Conservation (phyloP, 78 protist species). For the Anaeramoeba ignava region DNA sequence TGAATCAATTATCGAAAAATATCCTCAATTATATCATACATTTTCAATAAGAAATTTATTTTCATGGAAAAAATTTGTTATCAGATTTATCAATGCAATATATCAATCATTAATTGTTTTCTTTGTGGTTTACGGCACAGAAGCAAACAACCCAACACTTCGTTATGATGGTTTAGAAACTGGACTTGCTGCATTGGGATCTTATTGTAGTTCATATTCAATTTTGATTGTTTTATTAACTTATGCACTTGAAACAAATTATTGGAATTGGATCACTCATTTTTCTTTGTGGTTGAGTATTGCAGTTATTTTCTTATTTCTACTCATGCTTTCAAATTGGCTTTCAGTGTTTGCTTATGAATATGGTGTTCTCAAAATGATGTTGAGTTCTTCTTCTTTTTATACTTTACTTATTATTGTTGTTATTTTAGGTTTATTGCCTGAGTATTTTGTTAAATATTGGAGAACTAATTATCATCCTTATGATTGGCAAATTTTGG, state of each 20-base stretch:
- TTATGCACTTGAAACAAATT: neutral
- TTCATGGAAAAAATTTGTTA: neutral
- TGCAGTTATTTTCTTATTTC: neutral
- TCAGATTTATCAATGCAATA: neutral
- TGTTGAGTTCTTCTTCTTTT: neutral
- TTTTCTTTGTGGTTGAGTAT: neutral
- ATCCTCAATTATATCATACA: neutral
- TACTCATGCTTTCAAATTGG: neutral
- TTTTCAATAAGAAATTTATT: neutral
- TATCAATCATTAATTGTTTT: neutral
- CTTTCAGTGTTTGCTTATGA: neutral
- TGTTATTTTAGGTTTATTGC: neutral
- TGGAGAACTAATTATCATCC: neutral
- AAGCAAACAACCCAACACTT: neutral
- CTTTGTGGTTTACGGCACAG: neutral
- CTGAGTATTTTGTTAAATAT: neutral
- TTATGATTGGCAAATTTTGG: neutral
- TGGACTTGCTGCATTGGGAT: neutral
- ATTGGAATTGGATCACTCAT: neutral
- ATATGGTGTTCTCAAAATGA: neutral
- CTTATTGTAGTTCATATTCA: neutral
- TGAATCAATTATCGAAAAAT: neutral
- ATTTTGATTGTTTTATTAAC: neutral
- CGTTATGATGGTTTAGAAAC: neutral
- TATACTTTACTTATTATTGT: neutral